These are phyloP conservation scores for Parastagonospora nodorum DNA, from an alignment of 2,329 filamentous ascomycete species.

Conservation along the genomic window DNA sequence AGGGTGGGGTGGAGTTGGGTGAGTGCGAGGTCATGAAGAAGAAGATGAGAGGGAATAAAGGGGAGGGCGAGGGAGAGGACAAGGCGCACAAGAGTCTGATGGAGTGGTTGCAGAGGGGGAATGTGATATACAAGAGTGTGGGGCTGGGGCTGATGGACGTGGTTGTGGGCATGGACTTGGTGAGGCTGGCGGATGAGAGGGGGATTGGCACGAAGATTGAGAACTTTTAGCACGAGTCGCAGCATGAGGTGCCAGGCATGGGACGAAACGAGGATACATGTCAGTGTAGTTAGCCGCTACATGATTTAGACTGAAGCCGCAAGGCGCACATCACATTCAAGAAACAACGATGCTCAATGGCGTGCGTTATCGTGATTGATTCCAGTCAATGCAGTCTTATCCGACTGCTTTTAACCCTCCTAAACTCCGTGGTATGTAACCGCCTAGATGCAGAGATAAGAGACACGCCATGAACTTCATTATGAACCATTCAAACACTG, in stretches of 20 bases:
- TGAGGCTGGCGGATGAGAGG: constrained; percentile 60
- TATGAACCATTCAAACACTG: constrained; percentile 30
- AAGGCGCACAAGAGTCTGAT: constrained; percentile 50
- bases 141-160: constrained; percentile 72
- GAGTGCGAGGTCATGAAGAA: constrained; percentile 74
- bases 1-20: constrained; percentile 74
- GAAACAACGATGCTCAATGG: constrained; percentile 27
- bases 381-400: constrained; percentile 41
- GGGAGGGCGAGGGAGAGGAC: constrained; percentile 26
- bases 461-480: constrained; percentile 46
- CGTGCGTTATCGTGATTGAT: constrained; percentile 43
- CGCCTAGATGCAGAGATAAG: constrained; percentile 48
- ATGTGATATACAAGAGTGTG: constrained; percentile 73
- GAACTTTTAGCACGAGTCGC: constrained; percentile 43
- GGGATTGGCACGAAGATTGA: constrained; percentile 61
- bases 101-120: constrained; percentile 66
- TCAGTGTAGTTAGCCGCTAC: constrained; percentile 8
- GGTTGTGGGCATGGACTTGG: constrained; percentile 63
- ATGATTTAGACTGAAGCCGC: not conserved
- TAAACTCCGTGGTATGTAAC: constrained; percentile 47
- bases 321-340: constrained; percentile 16
- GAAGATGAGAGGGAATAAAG: constrained; percentile 52
- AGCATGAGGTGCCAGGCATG: not conserved
- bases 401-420: constrained; percentile 46
- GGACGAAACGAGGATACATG: constrained; percentile 3